Base-by-base conservation (phyloP, 768 basidiomycete genomes). In the Sistotremastrum suecicum region DNA sequence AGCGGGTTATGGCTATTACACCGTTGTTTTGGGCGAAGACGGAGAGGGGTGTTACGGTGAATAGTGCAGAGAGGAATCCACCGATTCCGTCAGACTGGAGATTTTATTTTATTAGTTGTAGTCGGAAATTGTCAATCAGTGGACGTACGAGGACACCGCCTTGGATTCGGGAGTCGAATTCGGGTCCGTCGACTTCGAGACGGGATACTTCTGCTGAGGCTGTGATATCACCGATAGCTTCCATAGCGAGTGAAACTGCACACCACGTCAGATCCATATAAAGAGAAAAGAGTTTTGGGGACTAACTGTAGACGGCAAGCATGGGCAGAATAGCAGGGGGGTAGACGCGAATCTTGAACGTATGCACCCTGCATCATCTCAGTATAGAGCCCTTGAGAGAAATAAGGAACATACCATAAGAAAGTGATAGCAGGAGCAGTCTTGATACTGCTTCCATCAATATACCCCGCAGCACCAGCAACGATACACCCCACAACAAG, bases 141-240 rank as follows among this genome's bases (percentile, higher is more conserved):
- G 30, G 4, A 57, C 67, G 7, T 50, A 78, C 77, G 53, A 88
- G 65, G 34, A 90, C 67, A 20, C 87, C 88, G 7, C 87, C 85
- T 62, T 88, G 86, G 34, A 90, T 81, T 8, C 86, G 72, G 0
- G 75, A 72, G 59, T 90, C 86, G 58, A 89, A 90, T 43, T 83
- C 75, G 6, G 69, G 68, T 0, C 86, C 88, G 28, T 75, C 71
- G 31, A 90, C 83, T 6, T 68, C 62, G n/a, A 83, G 66, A 7
- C 76, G 74, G 2, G 84, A 88, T 8, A 85, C 83, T 58, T 91
- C 88, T 2, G 81, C 79, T 8, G 80, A 81, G 0, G 86, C 83
- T 1, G 85, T 83, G 52, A 84, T 76, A 53, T 90, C 87, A 3
- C 86, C 86, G 44, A 86, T 88, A 5, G 83, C 80, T 61, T 89